Percentiles rank a stretch among this genome's conserved stretches.
Evolutionary conservation across 176 grass and related monocot genomes (phyloP).

Genomic region (Juncus inflexus): DNA sequence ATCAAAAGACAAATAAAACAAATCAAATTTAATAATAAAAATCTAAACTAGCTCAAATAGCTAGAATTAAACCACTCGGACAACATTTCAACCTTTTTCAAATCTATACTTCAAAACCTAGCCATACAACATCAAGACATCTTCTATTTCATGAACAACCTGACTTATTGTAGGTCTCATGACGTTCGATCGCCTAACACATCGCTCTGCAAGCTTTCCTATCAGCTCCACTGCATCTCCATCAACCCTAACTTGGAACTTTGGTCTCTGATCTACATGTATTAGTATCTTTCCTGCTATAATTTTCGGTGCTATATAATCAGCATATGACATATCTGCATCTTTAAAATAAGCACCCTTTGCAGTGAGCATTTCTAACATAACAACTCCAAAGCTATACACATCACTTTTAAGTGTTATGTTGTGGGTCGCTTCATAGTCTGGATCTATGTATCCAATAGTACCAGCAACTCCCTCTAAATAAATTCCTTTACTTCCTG

Average conservation of each 20-base stretch:
- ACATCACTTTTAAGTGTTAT: not conserved
- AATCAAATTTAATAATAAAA: no score
- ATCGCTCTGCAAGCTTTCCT: not conserved
- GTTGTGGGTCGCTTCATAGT: not conserved
- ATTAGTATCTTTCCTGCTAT: not conserved
- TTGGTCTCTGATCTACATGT: not conserved
- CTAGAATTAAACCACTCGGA: no score
- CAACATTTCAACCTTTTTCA: no score
- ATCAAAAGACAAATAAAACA: no score
- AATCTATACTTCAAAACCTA: no score
- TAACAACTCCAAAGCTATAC: constrained; percentile 14
- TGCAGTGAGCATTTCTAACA: not conserved
- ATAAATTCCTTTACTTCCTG: not conserved
- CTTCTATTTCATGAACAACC: not conserved
- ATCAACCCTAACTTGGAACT: no score
- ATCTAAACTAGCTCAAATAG: no score
- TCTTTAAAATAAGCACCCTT: not conserved
- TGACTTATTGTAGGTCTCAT: not conserved
- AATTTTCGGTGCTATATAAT: not conserved
- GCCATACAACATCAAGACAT: no score
- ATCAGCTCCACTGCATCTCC: not conserved
- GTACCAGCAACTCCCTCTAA: not conserved
- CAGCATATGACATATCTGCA: not conserved
- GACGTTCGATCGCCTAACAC: not conserved
- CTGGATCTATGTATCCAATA: not conserved